Evolutionary conservation across 768 basidiomycete species (phyloP).

Genomic region (Mycena capillaripes): DNA sequence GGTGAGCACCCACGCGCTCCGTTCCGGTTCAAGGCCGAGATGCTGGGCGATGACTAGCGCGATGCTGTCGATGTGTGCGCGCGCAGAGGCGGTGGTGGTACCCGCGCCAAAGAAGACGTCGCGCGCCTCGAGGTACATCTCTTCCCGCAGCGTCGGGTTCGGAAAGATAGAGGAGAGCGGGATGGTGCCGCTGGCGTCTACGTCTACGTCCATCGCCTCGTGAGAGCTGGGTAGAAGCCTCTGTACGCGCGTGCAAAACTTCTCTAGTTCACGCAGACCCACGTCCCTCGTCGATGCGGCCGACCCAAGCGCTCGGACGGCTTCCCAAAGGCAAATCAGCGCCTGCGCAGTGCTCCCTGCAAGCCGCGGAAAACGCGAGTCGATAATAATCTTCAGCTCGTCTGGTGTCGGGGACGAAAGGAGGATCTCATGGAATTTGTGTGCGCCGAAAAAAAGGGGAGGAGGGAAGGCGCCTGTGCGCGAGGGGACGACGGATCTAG

Average conservation of each 20-base stretch:
- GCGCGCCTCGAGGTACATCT: conserved; percentile 88
- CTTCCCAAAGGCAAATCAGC: conserved; percentile 80
- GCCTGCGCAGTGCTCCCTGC: conserved; percentile 60
- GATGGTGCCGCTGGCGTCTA: conserved; percentile 25
- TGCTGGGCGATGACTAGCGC: conserved; percentile 69
- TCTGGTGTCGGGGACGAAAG: conserved; percentile 70
- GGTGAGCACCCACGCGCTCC: conserved; percentile 77
- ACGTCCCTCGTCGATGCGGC: conserved; percentile 69
- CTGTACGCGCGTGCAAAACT: conserved; percentile 84
- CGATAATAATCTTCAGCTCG: conserved; percentile 82
- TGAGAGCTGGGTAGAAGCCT: conserved; percentile 66
- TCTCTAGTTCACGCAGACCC: conserved; percentile 86
- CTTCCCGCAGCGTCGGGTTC: conserved; percentile 85
- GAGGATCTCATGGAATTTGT: conserved; percentile 84
- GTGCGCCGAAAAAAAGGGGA: conserved; percentile 86
- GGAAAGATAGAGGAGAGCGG: conserved; percentile 67
- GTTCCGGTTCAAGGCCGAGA: conserved; percentile 78
- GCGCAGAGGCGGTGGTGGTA: conserved; percentile 64
- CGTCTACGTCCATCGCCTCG: conserved; percentile 59
- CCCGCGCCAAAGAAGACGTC: conserved; percentile 93
- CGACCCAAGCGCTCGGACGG: conserved; percentile 65
- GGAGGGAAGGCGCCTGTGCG: conserved; percentile 62
- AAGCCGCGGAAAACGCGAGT: conserved; percentile 75
- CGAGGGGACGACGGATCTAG: conserved; percentile 74
- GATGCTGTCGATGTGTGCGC: conserved; percentile 63